Evolutionary conservation across 345 rosid species (phyloP), one percentile per base, ranked within the genome.

Genomic region (Gossypium arboreum): DNA sequence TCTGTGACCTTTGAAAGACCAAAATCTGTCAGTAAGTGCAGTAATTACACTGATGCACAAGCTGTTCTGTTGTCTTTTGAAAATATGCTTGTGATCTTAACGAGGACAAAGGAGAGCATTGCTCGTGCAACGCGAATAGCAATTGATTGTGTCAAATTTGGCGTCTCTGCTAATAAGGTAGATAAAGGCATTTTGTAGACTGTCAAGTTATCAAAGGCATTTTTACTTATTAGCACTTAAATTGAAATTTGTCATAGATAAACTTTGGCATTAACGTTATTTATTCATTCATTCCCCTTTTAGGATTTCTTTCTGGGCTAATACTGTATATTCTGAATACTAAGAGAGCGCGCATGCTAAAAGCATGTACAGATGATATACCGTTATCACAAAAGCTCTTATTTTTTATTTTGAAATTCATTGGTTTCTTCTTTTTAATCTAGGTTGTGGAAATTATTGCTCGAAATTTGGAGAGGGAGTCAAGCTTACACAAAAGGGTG

Each of bases 91-190:
- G 92, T 84, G 72, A 77, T 88, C 25, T 86, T 94, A 78, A 92
- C 94, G 65, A 83, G 98, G 86, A 91, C 93, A 27, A 94, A 92
- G 78, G 97, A 94, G 79, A 91, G 93, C 82, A 94, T 94, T 73
- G 91, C 93, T 69, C 90, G 94, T 76, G 97, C 97, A 71, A 94
- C 97, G 56, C 97, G 92, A 68, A 76, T 89, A 50, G 98, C 97
- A 61, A 87, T 94, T 73, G 94, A 92, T 82, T 94, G 97, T 84
- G 93, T 89, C 74, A 94, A 91, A 80, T 76, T 85, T 81, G 97
- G 97, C 59, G 78, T 79, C 48, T 86, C 94, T 63, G 63, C 88
- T 45, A 92, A 89, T 45, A 92, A 89, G 98, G 98, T 94, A 80
- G 9, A 34, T 34, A 5, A 34, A 34, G 41, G 41, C 41, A 34